Evolutionary conservation across 2,329 filamentous ascomycete genomes (phyloP).

Genomic region (Phyllosticta citrichinensis): DNA sequence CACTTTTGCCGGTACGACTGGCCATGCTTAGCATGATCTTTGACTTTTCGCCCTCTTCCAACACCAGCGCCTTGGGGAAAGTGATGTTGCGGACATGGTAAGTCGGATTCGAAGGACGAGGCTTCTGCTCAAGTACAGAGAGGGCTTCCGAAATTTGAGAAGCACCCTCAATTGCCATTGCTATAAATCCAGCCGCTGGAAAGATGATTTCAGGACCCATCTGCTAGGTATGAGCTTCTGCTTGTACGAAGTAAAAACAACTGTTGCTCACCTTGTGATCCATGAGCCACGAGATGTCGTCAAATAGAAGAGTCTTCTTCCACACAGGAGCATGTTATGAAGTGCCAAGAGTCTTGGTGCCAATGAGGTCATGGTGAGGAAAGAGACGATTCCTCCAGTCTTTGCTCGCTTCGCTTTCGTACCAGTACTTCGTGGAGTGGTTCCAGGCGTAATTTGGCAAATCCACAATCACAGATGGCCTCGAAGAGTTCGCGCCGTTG

Average conservation of each 20-base stretch:
- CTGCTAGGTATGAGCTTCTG: neutral
- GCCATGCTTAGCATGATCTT: slow-evolving; percentile 16
- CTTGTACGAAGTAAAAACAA: too few relatives aligned
- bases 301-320: slow-evolving; percentile 31
- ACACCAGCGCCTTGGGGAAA: slow-evolving; percentile 14
- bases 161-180: slow-evolving; percentile 3
- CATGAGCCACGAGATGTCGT: slow-evolving; percentile 35
- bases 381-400: slow-evolving; percentile 14
- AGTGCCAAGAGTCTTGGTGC: slow-evolving; percentile 20
- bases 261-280: slow-evolving; percentile 26
- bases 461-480: slow-evolving; percentile 13
- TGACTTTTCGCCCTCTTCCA: slow-evolving; percentile 16
- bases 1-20: slow-evolving; percentile 2
- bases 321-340: slow-evolving; percentile 27
- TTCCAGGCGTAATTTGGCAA: slow-evolving; percentile 22
- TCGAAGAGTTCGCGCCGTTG: neutral
- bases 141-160: slow-evolving; percentile 2
- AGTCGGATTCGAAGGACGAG: neutral
- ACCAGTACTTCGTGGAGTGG: slow-evolving; percentile 16
- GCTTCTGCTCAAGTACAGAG: slow-evolving; percentile 14
- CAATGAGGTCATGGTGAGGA: slow-evolving; percentile 18
- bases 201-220: neutral
- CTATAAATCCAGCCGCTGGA: neutral
- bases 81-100: slow-evolving; percentile 16
- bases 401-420: slow-evolving; percentile 16